phyloP scores from a whole-genome alignment of 2,329 filamentous ascomycete species.

The Pyricularia pennisetigena region DNA sequence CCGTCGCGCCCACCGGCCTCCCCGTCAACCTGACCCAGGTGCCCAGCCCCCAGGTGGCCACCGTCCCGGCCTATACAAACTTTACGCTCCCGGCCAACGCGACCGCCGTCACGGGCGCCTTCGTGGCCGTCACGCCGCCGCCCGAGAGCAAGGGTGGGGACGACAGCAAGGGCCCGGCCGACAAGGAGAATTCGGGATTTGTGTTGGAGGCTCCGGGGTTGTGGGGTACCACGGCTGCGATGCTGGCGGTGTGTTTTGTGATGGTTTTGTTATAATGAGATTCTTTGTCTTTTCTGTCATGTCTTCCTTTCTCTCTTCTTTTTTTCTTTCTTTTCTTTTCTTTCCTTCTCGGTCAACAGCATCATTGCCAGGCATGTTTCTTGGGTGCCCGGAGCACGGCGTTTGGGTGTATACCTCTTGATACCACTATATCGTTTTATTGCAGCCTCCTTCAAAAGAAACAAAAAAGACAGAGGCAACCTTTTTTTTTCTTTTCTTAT shows the following conservation, averaged over 20 bases:
- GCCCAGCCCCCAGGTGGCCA: neutral
- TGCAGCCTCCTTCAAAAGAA: neutral
- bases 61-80: constrained; percentile 4
- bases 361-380: neutral
- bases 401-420: neutral
- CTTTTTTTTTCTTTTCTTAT: no score
- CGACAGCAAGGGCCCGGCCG: neutral
- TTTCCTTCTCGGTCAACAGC: neutral
- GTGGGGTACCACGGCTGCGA: neutral
- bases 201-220: neutral
- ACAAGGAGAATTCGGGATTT: neutral
- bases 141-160: neutral
- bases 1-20: constrained; percentile 6
- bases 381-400: neutral
- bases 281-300: neutral
- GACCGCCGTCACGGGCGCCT: constrained; percentile 2
- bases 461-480: no score
- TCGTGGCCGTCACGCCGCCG: constrained; percentile 2
- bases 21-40: constrained; percentile 4
- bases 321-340: neutral
- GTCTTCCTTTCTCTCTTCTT: neutral
- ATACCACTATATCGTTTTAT: neutral
- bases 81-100: constrained; percentile 6
- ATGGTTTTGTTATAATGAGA: neutral
- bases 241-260: neutral